phyloP scores from a whole-genome alignment of 1,284 basidiomycete species.

The Testicularia cyperi region DNA sequence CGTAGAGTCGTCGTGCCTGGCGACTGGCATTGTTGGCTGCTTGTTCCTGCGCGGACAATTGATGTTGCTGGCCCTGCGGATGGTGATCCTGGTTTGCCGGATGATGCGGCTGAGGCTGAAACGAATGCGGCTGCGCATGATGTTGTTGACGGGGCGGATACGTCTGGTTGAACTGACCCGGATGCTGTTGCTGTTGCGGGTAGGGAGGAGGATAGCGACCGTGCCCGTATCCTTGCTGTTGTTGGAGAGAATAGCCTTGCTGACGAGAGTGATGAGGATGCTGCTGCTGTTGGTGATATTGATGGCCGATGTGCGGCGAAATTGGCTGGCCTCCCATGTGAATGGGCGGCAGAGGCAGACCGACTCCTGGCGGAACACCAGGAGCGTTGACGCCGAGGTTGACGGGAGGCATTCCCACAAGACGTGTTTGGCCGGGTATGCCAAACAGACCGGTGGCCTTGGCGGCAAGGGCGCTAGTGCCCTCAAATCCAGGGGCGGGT shows the following conservation, averaged over 20 bases:
- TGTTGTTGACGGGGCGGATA: constrained; percentile 4
- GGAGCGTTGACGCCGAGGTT: constrained; percentile 32
- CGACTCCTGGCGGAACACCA: constrained; percentile 31
- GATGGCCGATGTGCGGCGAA: constrained; percentile 19
- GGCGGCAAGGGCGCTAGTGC: constrained; percentile 88
- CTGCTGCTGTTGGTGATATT: constrained; percentile 7
- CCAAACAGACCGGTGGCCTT: constrained; percentile 97
- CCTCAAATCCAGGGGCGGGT: constrained; percentile 89
- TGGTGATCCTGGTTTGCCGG: too few relatives aligned
- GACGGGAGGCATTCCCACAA: constrained; percentile 64
- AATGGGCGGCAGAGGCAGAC: constrained; percentile 69
- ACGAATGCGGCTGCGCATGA: constrained; percentile 6
- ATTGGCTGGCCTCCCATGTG: constrained; percentile 61
- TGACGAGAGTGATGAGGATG: constrained; percentile 12
- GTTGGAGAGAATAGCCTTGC: too few relatives aligned
- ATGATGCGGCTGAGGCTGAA: constrained; percentile 1
- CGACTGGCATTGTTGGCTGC: constrained; percentile 61
- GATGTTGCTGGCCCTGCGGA: constrained; percentile 10
- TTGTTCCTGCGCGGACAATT: constrained; percentile 7
- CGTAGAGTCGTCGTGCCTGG: constrained; percentile 90
- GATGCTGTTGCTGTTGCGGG: constrained; percentile 2
- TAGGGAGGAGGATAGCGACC: constrained; percentile 9
- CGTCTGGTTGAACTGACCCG: constrained; percentile 1
- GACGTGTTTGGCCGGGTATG: constrained; percentile 83
- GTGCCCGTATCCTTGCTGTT: too few relatives aligned